Conservation (phyloP, 129 eudicot species). For the Flaveria ramosissima region DNA sequence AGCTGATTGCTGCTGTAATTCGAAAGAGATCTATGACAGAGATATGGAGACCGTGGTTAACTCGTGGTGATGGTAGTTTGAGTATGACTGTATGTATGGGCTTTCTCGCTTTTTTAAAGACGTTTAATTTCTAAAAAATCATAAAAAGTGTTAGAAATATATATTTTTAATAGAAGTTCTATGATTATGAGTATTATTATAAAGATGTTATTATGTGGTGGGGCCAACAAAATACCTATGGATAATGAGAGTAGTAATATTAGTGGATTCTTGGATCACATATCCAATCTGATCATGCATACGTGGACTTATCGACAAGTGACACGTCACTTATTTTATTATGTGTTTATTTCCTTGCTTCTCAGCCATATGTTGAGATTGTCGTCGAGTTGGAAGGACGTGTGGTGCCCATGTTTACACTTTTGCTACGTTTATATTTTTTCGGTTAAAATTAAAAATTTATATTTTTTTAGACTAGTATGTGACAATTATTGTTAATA, state of each 20-base stretch:
- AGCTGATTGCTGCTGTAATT: constrained; percentile 8
- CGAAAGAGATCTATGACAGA: constrained; percentile 19
- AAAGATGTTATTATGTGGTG: not conserved
- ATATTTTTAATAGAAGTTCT: not conserved
- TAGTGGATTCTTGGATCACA: constrained; percentile 37
- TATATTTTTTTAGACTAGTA: no score
- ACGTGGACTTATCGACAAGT: constrained; percentile 40
- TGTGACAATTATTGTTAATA: no score
- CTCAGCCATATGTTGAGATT: constrained; percentile 34
- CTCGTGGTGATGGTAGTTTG: constrained; percentile 22
- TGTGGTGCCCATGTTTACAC: constrained; percentile 41
- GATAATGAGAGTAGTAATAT: constrained; percentile 23
- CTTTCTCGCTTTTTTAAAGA: not conserved
- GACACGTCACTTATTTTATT: constrained; percentile 27
- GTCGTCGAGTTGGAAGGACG: constrained; percentile 34
- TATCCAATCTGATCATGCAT: constrained; percentile 35
- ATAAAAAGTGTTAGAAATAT: no score
- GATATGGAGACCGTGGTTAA: constrained; percentile 21
- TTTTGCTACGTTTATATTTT: constrained; percentile 5
- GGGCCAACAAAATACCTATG: constrained; percentile 18
- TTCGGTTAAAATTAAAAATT: no score
- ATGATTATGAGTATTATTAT: not conserved
- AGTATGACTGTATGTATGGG: not conserved
- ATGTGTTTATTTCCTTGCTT: constrained; percentile 7
- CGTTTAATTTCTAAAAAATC: not conserved